Evolutionary conservation across 1,139 yeast genomes (phyloP).

Genomic region (Petasospora fabianii): DNA sequence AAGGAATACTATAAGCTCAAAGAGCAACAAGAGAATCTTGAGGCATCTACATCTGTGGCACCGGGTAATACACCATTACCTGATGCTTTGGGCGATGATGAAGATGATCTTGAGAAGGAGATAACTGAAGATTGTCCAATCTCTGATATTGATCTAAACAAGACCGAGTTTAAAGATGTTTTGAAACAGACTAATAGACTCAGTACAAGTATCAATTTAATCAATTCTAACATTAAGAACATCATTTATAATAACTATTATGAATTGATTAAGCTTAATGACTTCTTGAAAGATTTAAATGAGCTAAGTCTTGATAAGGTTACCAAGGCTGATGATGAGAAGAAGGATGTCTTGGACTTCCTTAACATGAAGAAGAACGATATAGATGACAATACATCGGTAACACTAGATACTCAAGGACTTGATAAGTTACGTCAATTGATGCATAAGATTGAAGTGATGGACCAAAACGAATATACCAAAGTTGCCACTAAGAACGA

Average conservation of each 20-base stretch:
- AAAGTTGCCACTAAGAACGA: not conserved
- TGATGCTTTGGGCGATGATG: conserved; percentile 10
- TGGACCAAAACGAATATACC: conserved; percentile 13
- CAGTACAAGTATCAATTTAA: conserved; percentile 38
- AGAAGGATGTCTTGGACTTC: conserved; percentile 13
- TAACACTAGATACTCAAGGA: conserved; percentile 3
- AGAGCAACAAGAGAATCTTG: conserved; percentile 20
- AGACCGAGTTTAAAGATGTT: conserved; percentile 34
- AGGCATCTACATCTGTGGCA: conserved; percentile 11
- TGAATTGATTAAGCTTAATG: conserved; percentile 45
- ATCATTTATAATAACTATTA: conserved; percentile 50
- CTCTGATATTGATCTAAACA: conserved; percentile 36
- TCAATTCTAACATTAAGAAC: conserved; percentile 44
- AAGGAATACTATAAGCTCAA: conserved; percentile 42
- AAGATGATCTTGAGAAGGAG: conserved; percentile 16
- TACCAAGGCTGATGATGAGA: conserved; percentile 1
- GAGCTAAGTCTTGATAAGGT: conserved; percentile 10
- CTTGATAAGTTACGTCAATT: conserved; percentile 14
- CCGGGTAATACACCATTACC: conserved; percentile 1
- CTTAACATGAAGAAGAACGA: conserved; percentile 3
- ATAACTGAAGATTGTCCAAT: conserved; percentile 27
- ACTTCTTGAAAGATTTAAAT: conserved; percentile 34
- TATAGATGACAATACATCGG: not conserved
- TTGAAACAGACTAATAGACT: conserved; percentile 38
- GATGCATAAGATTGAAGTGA: conserved; percentile 21